Base-by-base conservation (phyloP, 2,329 filamentous ascomycete species). In the Pseudopyrenochaeta lycopersici region DNA sequence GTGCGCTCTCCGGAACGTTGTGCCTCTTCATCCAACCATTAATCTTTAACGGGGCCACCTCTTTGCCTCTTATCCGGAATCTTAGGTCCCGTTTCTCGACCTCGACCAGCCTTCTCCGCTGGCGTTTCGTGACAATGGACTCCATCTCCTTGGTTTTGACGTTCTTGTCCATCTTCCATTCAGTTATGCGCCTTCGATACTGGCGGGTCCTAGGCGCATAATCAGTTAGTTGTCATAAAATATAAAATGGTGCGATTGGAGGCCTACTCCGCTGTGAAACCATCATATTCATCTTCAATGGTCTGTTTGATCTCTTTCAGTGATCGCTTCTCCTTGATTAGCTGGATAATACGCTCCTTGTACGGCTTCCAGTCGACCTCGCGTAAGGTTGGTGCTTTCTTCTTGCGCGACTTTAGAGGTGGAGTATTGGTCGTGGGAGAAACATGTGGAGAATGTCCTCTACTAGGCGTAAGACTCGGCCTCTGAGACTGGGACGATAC, bases 141-240 rank as follows among this genome's bases (percentile, higher is more conserved):
- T 52, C 27, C 56, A 64, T 67, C 44, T 68, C 65, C 4, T 49
- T 9, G 0, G 49, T 18, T 42, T 64, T 68, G 18, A 66, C 33
- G 12, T 68, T 66, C 46, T 67, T 68, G 49, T 63, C 58, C 11
- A 54, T 39, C 7, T 52, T 45, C 66, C 58, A 67, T 36, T 63
- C 44, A 12, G 18, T 62, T 31, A 67, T 57, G 11, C 56, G 58
- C 30, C 45, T 58, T 27, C 58, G 52, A 39, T 67, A 68, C 36
- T 69, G 63, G 20, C 63, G 52, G 32, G 41, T 30, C 7, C 49
- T 29, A 36, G 32, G 12, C 5, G 35, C 12, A 43, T 33, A 3
- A 53, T 17, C 18, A 48, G 43, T 38, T 11, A 45, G 15, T n/a
- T n/a, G n/a, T n/a, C n/a, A n/a, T n/a, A n/a, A n/a, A n/a, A n/a